phyloP scores from a whole-genome alignment of 176 grass and related monocot species.

The Elymus sibiricus region DNA sequence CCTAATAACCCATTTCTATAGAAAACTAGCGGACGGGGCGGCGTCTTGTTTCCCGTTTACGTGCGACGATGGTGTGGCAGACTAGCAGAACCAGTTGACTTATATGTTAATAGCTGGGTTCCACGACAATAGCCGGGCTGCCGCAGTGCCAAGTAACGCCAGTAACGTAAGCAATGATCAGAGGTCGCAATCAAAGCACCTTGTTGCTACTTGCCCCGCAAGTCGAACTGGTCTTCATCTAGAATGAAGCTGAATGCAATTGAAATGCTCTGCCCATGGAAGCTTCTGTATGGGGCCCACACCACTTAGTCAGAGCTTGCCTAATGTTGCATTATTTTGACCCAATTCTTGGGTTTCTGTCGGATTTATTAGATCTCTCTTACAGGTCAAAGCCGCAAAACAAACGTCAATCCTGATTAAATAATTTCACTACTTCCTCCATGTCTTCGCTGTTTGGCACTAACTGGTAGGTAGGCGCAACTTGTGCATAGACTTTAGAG shows the following conservation, averaged over 20 bases:
- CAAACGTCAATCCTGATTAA: neutral
- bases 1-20: no score
- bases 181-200: neutral
- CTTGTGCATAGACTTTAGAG: neutral
- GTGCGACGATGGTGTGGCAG: neutral
- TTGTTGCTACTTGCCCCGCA: constrained; percentile 25
- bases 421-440: neutral
- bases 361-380: neutral
- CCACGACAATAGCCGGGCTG: neutral
- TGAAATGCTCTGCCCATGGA: neutral
- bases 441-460: constrained; percentile 1
- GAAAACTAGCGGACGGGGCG: neutral
- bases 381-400: neutral
- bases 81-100: neutral
- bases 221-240: constrained; percentile 23
- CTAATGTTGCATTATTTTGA: constrained; percentile 1
- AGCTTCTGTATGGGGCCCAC: neutral
- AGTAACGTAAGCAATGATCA: neutral
- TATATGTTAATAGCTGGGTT: neutral
- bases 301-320: neutral
- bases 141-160: neutral
- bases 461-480: constrained; percentile 12
- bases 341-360: neutral
- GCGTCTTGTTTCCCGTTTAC: neutral
- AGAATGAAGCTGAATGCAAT: constrained; percentile 20